These are phyloP conservation scores for Ehretia macrophylla DNA, from an alignment of 257 asterid genomes.

Conservation along the genomic window DNA sequence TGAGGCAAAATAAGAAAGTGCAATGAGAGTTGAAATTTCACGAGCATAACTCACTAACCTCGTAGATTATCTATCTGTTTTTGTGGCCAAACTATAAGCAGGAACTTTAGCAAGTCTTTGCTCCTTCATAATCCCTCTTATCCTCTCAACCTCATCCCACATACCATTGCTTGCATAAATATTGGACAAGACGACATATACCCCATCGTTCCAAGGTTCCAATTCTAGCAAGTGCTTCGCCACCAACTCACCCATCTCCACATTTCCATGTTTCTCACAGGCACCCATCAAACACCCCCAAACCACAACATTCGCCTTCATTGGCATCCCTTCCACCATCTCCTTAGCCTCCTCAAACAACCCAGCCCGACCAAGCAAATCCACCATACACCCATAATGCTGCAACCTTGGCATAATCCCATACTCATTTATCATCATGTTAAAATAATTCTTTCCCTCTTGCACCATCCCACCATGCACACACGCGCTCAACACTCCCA, in stretches of 20 bases:
- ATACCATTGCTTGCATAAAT: constrained; percentile 68
- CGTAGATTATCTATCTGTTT: constrained; percentile 11
- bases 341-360: constrained; percentile 62
- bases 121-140: constrained; percentile 58
- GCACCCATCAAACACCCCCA: constrained; percentile 97
- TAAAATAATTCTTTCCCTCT: constrained; percentile 66
- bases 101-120: constrained; percentile 60
- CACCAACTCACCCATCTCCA: constrained; percentile 73
- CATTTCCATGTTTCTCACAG: constrained; percentile 79
- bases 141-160: constrained; percentile 75
- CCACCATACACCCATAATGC: constrained; percentile 91
- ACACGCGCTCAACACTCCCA: constrained; percentile 84
- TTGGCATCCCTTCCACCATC: constrained; percentile 79
- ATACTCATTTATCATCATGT: constrained; percentile 52
- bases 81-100: constrained; percentile 59
- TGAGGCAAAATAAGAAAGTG: not conserved
- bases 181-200: constrained; percentile 73
- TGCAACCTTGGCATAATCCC: constrained; percentile 51
- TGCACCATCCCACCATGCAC: constrained; percentile 85
- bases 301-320: constrained; percentile 74
- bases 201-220: constrained; percentile 84
- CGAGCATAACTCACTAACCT: not conserved
- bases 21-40: not conserved
- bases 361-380: constrained; percentile 82
- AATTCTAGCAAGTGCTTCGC: constrained; percentile 66